A percentile compares a stretch with the other conserved stretches of the same genome.
Conservation (phyloP, 2,329 filamentous ascomycete genomes). For the Ambrosiella beaveri region DNA sequence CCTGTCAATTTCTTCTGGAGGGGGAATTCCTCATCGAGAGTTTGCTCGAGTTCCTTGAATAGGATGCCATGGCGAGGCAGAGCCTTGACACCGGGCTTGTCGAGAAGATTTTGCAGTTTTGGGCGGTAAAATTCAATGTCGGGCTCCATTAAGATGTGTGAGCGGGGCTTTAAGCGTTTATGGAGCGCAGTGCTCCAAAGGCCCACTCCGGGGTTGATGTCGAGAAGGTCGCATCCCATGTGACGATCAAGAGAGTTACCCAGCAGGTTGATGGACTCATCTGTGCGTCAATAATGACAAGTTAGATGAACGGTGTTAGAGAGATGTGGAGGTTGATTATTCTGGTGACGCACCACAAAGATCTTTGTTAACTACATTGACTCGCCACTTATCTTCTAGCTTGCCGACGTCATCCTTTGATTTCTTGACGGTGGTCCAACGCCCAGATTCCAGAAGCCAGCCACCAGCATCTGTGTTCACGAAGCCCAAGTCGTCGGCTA, state of each 20-base stretch:
- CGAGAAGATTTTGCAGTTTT: conserved; percentile 41
- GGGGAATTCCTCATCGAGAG: conserved; percentile 32
- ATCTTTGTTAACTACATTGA: too few relatives aligned
- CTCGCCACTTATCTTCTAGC: too few relatives aligned
- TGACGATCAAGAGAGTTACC: conserved; percentile 50
- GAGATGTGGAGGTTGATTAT: too few relatives aligned
- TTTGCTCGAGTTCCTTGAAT: conserved; percentile 38
- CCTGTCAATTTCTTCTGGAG: conserved; percentile 32
- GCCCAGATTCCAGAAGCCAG: too few relatives aligned
- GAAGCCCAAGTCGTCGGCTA: too few relatives aligned
- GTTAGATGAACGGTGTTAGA: too few relatives aligned
- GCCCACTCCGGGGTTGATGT: conserved; percentile 67
- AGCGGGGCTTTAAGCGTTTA: conserved; percentile 55
- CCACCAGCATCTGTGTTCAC: too few relatives aligned
- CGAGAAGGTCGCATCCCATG: conserved; percentile 66
- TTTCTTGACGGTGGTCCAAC: too few relatives aligned
- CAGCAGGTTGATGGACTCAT: conserved; percentile 55
- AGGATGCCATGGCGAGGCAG: conserved; percentile 40
- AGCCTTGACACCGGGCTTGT: conserved; percentile 31
- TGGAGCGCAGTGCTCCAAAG: conserved; percentile 67
- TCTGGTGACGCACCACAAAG: too few relatives aligned
- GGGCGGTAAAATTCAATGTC: conserved; percentile 39
- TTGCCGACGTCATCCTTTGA: too few relatives aligned
- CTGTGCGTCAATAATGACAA: conserved; percentile 21
- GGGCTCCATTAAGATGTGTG: conserved; percentile 70